Base-by-base conservation (phyloP, 441 rosid genomes). In the Croton setiger region DNA sequence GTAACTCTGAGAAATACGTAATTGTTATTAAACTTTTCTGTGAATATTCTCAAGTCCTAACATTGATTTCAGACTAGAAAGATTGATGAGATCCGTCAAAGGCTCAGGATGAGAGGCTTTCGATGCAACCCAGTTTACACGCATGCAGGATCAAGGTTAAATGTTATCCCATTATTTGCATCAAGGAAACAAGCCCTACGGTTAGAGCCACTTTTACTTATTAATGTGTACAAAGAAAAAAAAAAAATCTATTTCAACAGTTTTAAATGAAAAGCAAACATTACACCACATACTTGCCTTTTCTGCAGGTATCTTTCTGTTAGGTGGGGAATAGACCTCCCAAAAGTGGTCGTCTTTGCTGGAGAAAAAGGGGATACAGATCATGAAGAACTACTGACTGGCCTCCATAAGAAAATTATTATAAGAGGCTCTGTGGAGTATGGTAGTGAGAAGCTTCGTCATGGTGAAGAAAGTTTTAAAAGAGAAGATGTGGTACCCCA, bases 361-460 rank as follows among this genome's bases (percentile, higher is more conserved):
- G 98, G 98, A 31, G 97, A 85, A 67, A 81, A 64, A 71, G 96
- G 98, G 66, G 98, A 93, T 70, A 89, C 96, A n/a, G 98, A 91
- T 83, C 82, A 84, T 41, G 93, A 88, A 69, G 85, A 80, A 74
- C 82, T 89, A 74, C 49, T 89, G 39, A 85, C 84, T 49, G 95
- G 98, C 63, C 89, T 88, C 71, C 92, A 88, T 79, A 88, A 84
- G 79, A 84, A 86, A 61, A 45, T 89, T 60, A 73, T 91, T 56
- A 70, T 93, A 61, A 84, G 76, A 74, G 92, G 88, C 53, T 66
- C 62, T 1, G 90, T 88, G 55, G 89, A 63, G 66, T 67, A 69
- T 68, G 90, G 89, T 72, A 82, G 96, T 54, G 85, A 86, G 83
- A 80, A 79, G 76, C 83, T 83, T 64, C 85, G 85, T 72, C 83